Evolutionary conservation across 2,329 filamentous ascomycete genomes (phyloP).

Genomic region (Fusarium nurragi): DNA sequence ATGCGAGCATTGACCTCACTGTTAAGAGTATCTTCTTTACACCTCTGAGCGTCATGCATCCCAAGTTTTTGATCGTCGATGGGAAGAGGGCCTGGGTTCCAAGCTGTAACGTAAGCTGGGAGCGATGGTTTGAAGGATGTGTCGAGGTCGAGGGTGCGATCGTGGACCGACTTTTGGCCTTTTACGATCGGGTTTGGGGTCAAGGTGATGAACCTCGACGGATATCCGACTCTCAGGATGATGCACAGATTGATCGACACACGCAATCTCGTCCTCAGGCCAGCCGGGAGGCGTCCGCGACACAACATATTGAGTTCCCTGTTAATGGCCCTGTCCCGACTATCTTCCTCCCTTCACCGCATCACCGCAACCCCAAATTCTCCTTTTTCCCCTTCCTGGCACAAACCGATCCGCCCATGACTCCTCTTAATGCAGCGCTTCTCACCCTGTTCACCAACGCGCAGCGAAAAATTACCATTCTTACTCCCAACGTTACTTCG

Average conservation of each 20-base stretch:
- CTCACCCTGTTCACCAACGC: slow-evolving; percentile 69
- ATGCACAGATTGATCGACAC: not conserved
- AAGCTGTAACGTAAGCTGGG: slow-evolving; percentile 87
- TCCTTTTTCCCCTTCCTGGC: slow-evolving; percentile 65
- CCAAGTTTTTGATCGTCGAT: slow-evolving; percentile 83
- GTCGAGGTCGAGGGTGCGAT: slow-evolving; percentile 71
- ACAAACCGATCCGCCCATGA: slow-evolving; percentile 63
- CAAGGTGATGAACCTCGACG: slow-evolving; percentile 29
- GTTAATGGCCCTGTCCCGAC: slow-evolving; percentile 55
- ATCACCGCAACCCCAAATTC: slow-evolving; percentile 75
- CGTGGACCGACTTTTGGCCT: slow-evolving; percentile 69
- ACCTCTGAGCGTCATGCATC: slow-evolving; percentile 87
- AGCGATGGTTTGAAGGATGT: slow-evolving; percentile 85
- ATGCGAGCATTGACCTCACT: slow-evolving; percentile 70
- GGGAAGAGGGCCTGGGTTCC: slow-evolving; percentile 73
- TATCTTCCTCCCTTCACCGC: slow-evolving; percentile 77
- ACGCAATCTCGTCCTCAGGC: not conserved
- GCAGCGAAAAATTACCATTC: slow-evolving; percentile 68
- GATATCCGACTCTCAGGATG: not conserved
- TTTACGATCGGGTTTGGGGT: slow-evolving; percentile 76
- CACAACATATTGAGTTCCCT: slow-evolving; percentile 44
- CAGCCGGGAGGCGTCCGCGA: slow-evolving; percentile 40
- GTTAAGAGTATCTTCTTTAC: slow-evolving; percentile 83
- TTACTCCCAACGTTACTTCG: slow-evolving; percentile 82
- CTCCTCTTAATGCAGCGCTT: slow-evolving; percentile 73